These are phyloP conservation scores for Venturia nashicola DNA, from an alignment of 2,329 filamentous ascomycete genomes.

Conservation along the genomic window DNA sequence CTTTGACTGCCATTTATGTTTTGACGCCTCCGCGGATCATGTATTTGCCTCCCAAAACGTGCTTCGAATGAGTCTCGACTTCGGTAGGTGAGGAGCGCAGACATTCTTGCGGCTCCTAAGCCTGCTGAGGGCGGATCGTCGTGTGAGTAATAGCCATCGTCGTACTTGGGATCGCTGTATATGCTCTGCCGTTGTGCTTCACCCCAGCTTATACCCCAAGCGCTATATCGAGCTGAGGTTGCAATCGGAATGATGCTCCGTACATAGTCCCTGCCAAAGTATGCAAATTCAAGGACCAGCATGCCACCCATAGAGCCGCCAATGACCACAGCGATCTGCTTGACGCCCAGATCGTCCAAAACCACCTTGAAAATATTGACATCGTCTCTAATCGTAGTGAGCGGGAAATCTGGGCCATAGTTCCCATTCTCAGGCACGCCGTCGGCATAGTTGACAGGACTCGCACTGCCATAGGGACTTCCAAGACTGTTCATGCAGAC, in stretches of 20 bases:
- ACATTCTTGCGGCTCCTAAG: slow-evolving; percentile 90
- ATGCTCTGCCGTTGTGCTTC: slow-evolving; percentile 86
- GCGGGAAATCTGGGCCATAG: slow-evolving; percentile 91
- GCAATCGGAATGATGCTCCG: slow-evolving; percentile 71
- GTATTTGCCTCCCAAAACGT: slow-evolving; percentile 84
- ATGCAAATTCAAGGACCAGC: slow-evolving; percentile 86
- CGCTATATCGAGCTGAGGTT: slow-evolving; percentile 72
- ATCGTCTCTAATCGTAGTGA: slow-evolving; percentile 92
- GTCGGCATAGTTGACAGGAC: slow-evolving; percentile 78
- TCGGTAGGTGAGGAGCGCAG: slow-evolving; percentile 86
- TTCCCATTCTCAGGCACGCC: slow-evolving; percentile 59
- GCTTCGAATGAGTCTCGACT: slow-evolving; percentile 96
- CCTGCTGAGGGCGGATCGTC: slow-evolving; percentile 61
- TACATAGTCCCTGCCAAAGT: slow-evolving; percentile 78
- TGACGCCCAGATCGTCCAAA: slow-evolving; percentile 68
- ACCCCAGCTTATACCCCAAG: slow-evolving; percentile 86
- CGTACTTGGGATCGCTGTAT: slow-evolving; percentile 96
- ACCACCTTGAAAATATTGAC: slow-evolving; percentile 76
- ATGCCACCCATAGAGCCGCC: slow-evolving; percentile 82
- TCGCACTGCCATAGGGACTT: slow-evolving; percentile 78
- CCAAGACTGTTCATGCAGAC: slow-evolving; percentile 79
- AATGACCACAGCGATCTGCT: slow-evolving; percentile 64
- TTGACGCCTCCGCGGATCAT: slow-evolving; percentile 71
- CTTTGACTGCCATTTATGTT: slow-evolving; percentile 61
- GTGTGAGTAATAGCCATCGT: slow-evolving; percentile 73